Conservation (phyloP, 2,329 filamentous ascomycete species). For the Fonsecaea nubica region DNA sequence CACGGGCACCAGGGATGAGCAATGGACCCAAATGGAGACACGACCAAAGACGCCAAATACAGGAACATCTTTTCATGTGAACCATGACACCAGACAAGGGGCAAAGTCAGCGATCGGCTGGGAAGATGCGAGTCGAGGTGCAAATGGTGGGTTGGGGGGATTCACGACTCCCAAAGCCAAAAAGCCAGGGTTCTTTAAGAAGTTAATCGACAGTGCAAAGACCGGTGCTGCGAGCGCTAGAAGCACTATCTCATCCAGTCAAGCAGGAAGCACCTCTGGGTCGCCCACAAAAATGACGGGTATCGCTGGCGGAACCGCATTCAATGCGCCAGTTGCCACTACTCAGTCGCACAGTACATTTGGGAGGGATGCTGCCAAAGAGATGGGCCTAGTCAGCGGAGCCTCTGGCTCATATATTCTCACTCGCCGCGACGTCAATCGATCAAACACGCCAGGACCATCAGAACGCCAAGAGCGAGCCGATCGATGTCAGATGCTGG, state of each 20-base stretch:
- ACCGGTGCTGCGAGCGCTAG: conserved; percentile 89
- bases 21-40: conserved; percentile 43
- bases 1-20: conserved; percentile 47
- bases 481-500: conserved; percentile 93
- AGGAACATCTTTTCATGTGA: conserved; percentile 88
- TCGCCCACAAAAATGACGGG: conserved; percentile 61
- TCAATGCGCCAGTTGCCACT: conserved; percentile 38
- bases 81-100: conserved; percentile 69
- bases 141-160: conserved; percentile 74
- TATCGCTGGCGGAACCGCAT: conserved; percentile 59
- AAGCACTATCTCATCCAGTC: conserved; percentile 77
- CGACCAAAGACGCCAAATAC: conserved; percentile 66
- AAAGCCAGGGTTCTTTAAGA: conserved; percentile 91
- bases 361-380: conserved; percentile 64
- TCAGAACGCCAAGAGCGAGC: conserved; percentile 84
- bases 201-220: conserved; percentile 91
- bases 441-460: conserved; percentile 88
- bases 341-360: conserved; percentile 45
- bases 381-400: conserved; percentile 69
- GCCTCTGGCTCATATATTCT: conserved; percentile 86
- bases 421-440: conserved; percentile 91
- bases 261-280: conserved; percentile 51
- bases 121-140: conserved; percentile 52
- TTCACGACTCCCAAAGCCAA: conserved; percentile 76
- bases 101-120: conserved; percentile 71